These are phyloP conservation scores for Radiomyces spectabilis DNA, from an alignment of 192 early-diverging fungal species.

Conservation along the genomic window DNA sequence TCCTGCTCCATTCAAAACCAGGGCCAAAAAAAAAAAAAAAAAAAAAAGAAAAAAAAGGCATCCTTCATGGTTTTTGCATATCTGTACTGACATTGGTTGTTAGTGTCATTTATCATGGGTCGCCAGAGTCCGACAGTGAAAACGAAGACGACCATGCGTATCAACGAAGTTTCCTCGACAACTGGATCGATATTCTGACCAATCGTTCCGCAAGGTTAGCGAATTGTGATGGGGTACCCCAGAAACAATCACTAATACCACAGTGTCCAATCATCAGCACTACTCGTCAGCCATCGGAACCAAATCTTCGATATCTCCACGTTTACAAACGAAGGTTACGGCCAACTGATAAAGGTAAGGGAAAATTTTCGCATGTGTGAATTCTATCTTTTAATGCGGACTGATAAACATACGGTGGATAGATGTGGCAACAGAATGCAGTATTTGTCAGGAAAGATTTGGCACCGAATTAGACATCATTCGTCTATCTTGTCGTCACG, in stretches of 20 bases:
- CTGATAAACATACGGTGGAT: too few relatives aligned
- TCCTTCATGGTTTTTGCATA: too few relatives aligned
- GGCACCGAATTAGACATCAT: slow-evolving; percentile 40
- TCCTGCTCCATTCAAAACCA: not conserved
- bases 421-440: slow-evolving; percentile 36
- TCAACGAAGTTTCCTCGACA: not conserved
- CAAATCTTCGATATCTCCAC: too few relatives aligned
- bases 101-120: not conserved
- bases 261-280: not conserved
- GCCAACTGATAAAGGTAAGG: not conserved
- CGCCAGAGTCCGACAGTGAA: not conserved
- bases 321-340: not conserved
- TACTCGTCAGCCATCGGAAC: not conserved
- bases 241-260: not conserved
- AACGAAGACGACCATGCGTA: not conserved
- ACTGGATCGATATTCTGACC: not conserved
- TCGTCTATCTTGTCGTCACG: slow-evolving; percentile 61
- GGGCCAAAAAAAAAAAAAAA: not conserved
- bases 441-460: slow-evolving; percentile 72
- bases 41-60: too few relatives aligned
- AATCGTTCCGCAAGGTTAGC: not conserved
- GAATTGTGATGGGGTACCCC: not conserved
- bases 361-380: not conserved
- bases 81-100: too few relatives aligned
- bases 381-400: too few relatives aligned